phyloP scores from a whole-genome alignment of 2,329 filamentous ascomycete genomes.

The Gyromitra esculenta region DNA sequence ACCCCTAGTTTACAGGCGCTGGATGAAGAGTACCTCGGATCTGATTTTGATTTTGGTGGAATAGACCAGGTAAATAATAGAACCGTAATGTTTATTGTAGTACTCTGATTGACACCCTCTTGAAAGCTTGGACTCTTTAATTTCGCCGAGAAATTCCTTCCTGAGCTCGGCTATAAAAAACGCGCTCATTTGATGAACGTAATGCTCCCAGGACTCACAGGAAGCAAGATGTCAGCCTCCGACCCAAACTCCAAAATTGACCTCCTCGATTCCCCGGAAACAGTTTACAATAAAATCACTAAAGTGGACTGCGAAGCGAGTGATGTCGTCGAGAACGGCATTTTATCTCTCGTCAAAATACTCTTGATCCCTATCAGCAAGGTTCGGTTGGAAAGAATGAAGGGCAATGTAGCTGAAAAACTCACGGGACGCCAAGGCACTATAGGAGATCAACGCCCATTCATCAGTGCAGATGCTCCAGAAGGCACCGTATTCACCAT shows the following conservation, averaged over 20 bases:
- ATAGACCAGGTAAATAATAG: conserved; percentile 32
- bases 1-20: conserved; percentile 29
- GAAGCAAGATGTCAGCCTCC: conserved; percentile 48
- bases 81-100: background rate
- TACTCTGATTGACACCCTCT: background rate
- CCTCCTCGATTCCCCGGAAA: conserved; percentile 37
- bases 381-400: too few relatives aligned
- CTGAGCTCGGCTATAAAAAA: conserved; percentile 39
- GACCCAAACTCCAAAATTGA: conserved; percentile 48
- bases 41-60: conserved; percentile 36
- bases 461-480: too few relatives aligned
- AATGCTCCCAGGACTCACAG: conserved; percentile 41
- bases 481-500: background rate
- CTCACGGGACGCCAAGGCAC: too few relatives aligned
- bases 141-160: conserved; percentile 38
- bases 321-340: background rate
- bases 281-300: conserved; percentile 34
- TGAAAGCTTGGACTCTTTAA: conserved; percentile 28
- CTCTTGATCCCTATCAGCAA: too few relatives aligned
- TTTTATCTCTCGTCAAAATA: too few relatives aligned
- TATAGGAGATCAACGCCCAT: too few relatives aligned
- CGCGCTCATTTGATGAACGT: conserved; percentile 35
- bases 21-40: conserved; percentile 28
- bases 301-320: conserved; percentile 23
- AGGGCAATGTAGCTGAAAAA: too few relatives aligned